Evolutionary conservation across 2,329 filamentous ascomycete species (phyloP).

Genomic region (Aspergillus arachidicola): DNA sequence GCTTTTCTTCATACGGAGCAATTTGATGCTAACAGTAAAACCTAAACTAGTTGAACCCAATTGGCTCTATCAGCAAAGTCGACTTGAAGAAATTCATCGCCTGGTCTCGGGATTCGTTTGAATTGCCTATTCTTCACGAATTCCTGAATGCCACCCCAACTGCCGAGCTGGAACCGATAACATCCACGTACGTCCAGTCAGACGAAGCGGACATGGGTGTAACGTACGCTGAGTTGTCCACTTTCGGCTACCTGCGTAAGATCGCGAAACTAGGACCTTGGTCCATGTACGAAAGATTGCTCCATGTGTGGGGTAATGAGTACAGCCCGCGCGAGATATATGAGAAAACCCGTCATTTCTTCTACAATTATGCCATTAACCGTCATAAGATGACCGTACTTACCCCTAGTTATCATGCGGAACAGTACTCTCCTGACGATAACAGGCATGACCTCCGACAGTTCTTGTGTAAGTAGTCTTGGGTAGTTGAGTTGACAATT

Average conservation of each 20-base stretch:
- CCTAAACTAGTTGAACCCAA: constrained; percentile 36
- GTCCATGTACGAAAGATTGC: constrained; percentile 56
- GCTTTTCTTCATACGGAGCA: neutral
- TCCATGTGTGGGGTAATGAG: constrained; percentile 52
- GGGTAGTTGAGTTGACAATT: neutral
- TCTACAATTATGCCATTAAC: constrained; percentile 61
- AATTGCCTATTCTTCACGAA: constrained; percentile 64
- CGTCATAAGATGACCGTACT: constrained; percentile 66
- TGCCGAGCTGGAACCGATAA: constrained; percentile 68
- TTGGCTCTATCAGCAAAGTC: constrained; percentile 60
- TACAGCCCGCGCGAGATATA: constrained; percentile 48
- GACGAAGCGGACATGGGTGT: constrained; percentile 61
- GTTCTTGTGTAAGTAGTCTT: constrained; percentile 50
- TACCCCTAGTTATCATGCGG: constrained; percentile 59
- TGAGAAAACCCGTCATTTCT: constrained; percentile 50
- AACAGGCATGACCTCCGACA: constrained; percentile 62
- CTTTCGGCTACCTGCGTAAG: constrained; percentile 59
- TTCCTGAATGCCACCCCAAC: constrained; percentile 68
- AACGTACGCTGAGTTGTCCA: constrained; percentile 57
- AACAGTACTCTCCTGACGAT: constrained; percentile 57
- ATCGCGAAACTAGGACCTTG: constrained; percentile 57
- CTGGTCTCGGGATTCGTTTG: constrained; percentile 63
- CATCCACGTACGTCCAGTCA: constrained; percentile 60
- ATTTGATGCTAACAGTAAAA: constrained; percentile 6
- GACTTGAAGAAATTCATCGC: constrained; percentile 72